A percentile compares a stretch with the other conserved stretches of the same genome.
Evolutionary conservation across 805 yeast genomes (phyloP).

Genomic region (Ogataea philodendri): DNA sequence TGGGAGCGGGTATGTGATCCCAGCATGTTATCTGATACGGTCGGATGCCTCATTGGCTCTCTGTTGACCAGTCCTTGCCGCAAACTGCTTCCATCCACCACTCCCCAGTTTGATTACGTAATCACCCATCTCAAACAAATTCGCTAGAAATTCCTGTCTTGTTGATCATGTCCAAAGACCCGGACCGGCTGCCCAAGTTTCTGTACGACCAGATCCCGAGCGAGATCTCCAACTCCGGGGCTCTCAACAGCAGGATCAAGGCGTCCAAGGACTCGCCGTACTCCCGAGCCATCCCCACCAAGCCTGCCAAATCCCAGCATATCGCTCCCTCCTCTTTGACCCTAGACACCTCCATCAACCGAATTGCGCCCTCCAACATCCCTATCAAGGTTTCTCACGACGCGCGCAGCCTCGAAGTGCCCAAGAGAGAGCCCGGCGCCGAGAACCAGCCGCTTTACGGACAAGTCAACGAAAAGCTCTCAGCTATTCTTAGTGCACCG

Average conservation of each 20-base stretch:
- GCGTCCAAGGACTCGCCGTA: constrained; percentile 28
- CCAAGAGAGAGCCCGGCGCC: background rate
- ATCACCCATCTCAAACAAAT: no score
- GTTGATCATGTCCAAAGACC: constrained; percentile 6
- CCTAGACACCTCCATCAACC: constrained; percentile 22
- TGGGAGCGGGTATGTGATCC: no score
- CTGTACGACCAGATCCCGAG: constrained; percentile 32
- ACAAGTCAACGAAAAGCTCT: constrained; percentile 21
- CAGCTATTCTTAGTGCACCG: constrained; percentile 16
- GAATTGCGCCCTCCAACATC: constrained; percentile 13
- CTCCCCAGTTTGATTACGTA: no score
- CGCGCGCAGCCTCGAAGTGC: constrained; percentile 2
- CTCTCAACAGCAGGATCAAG: constrained; percentile 23
- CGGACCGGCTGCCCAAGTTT: constrained; percentile 28
- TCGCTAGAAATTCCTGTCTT: background rate
- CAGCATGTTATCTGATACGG: no score
- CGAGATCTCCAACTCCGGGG: constrained; percentile 27
- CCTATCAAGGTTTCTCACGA: constrained; percentile 19
- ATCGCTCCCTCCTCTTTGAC: constrained; percentile 11
- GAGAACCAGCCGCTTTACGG: constrained; percentile 23
- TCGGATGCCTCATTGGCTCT: no score
- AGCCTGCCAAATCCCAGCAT: constrained; percentile 1
- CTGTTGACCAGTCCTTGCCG: no score
- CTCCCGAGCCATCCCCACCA: constrained; percentile 17
- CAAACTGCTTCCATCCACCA: no score